Evolutionary conservation across 306 rosid species (phyloP), one percentile per base, ranked within the genome.

Genomic region (Mimosa pudica): DNA sequence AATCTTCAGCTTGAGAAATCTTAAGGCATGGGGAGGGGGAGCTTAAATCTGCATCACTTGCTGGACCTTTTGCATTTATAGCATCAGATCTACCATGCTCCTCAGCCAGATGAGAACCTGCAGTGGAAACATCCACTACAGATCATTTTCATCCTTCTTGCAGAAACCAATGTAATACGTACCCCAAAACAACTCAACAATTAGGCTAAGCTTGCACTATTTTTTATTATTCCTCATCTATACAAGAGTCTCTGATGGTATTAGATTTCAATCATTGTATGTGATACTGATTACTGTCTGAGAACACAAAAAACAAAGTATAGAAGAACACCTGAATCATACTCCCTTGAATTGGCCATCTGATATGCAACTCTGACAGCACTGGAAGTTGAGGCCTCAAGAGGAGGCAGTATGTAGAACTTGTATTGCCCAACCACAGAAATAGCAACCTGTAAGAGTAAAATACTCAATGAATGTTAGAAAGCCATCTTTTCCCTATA

Each of bases 331-430:
- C 87, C 83, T 72, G 88, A 85, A 77, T 84, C 88, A 64, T 80
- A 67, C 14, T 79, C 89, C 75, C 74, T 74, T 17, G 67, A 47
- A 62, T 78, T 82, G 71, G 20, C 71, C 42, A 46, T 75, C 62
- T 58, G 18, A 80, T 86, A 86, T 10, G 88, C 92, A 86, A 86
- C 87, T 45, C 41, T 60, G 55, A 77, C 58, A 6, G 75, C 20
- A 72, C 41, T 52, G 13, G 76, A 77, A 41, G 63, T 58, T 54
- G 80, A 70, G 71, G 47, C 80, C 52, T 60, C 49, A 46, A 66
- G 58, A 63, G 91, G 88, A 48, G 92, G 87, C 67, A 88, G 80
- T 75, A 88, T 20, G 82, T 80, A 86, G 71, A 88, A 78, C 61
- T 75, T 82, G 80, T 38, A 71, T 36, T 36, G 75, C 75, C 67